Conservation (phyloP, 2,329 filamentous ascomycete genomes). For the Fusarium sarcochroum region DNA sequence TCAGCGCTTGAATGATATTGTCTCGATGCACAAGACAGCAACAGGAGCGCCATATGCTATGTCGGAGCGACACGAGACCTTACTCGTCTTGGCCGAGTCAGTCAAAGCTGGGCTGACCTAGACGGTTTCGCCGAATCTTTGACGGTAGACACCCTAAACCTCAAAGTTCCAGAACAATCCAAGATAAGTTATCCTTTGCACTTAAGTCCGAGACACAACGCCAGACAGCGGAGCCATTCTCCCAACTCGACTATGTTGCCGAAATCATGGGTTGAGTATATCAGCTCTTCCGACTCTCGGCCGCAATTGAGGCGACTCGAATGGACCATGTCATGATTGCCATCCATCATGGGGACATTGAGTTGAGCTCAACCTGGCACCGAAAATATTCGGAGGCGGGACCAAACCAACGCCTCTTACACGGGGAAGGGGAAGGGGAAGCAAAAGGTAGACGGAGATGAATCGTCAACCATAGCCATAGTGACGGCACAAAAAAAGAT, state of each 20-base stretch:
- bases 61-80: conserved; percentile 15
- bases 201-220: conserved; percentile 18
- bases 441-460: conserved; percentile 13
- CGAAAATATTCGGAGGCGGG: conserved; percentile 41
- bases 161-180: conserved; percentile 42
- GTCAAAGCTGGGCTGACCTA: conserved; percentile 36
- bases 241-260: conserved; percentile 25
- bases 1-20: conserved; percentile 23
- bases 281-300: conserved; percentile 25
- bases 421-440: not conserved
- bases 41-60: conserved; percentile 31
- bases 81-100: conserved; percentile 28
- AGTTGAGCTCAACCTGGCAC: conserved; percentile 12
- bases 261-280: conserved; percentile 16
- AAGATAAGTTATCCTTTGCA: conserved; percentile 19
- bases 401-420: conserved; percentile 8
- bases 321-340: conserved; percentile 23
- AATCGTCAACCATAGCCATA: conserved; percentile 18
- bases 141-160: conserved; percentile 26
- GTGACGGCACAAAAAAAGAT: not conserved
- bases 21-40: conserved; percentile 16
- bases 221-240: conserved; percentile 26
- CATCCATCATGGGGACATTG: conserved; percentile 19
- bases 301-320: conserved; percentile 16
- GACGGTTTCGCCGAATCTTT: conserved; percentile 32